Percentiles rank a stretch among this genome's conserved stretches.
Evolutionary conservation across 768 basidiomycete genomes (phyloP).

Genomic region (Kwoniella botswanensis): DNA sequence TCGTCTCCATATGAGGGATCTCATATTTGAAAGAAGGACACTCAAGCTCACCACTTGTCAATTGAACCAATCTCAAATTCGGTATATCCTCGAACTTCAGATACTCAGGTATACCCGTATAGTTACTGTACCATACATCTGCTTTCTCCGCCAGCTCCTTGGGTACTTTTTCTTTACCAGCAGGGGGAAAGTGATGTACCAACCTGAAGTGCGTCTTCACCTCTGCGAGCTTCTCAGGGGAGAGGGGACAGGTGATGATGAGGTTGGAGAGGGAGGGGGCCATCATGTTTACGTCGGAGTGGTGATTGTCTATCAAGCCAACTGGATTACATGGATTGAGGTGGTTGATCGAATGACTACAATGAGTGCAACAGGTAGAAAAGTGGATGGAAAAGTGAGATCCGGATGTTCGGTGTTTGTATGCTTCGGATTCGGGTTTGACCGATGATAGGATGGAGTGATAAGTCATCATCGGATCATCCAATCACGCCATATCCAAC

Average conservation of each 20-base stretch:
- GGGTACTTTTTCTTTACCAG: slow-evolving; percentile 7
- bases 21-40: too few relatives aligned
- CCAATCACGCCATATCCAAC: neutral
- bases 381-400: neutral
- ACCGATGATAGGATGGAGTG: slow-evolving; percentile 1
- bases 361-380: too few relatives aligned
- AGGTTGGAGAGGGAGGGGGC: slow-evolving; percentile 20
- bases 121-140: slow-evolving; percentile 44
- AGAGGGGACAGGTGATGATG: slow-evolving; percentile 25
- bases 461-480: neutral
- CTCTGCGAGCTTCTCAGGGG: slow-evolving; percentile 17
- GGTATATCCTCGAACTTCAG: slow-evolving; percentile 34
- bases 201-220: slow-evolving; percentile 41
- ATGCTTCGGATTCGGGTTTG: neutral
- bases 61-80: slow-evolving; percentile 42
- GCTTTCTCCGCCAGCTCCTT: slow-evolving; percentile 29
- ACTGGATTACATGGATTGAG: too few relatives aligned
- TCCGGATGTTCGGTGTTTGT: neutral
- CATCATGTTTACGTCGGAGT: slow-evolving; percentile 10
- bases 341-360: too few relatives aligned
- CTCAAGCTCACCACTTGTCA: slow-evolving; percentile 38
- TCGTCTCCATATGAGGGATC: too few relatives aligned
- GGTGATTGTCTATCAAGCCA: neutral
- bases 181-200: slow-evolving; percentile 41
- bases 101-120: slow-evolving; percentile 32